These are phyloP conservation scores for Trichoderma erinaceum DNA, from an alignment of 495 filamentous ascomycete species.

Conservation along the genomic window DNA sequence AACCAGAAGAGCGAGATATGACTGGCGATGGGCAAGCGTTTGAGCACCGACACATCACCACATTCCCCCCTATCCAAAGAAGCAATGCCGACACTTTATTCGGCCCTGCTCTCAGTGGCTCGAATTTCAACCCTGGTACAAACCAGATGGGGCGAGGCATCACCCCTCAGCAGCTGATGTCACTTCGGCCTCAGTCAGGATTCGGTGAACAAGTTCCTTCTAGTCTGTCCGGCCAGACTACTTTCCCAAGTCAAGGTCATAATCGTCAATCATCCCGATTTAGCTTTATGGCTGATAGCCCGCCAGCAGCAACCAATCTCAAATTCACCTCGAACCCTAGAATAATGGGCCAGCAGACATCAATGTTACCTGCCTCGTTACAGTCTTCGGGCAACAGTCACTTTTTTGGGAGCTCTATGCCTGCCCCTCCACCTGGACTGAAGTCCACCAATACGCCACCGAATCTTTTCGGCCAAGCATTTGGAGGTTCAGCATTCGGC, in stretches of 20 bases:
- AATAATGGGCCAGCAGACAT: constrained; percentile 81
- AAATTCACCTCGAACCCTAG: constrained; percentile 80
- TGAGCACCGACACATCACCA: constrained; percentile 44
- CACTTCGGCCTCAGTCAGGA: constrained; percentile 50
- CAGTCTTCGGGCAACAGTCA: constrained; percentile 55
- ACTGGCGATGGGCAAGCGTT: constrained; percentile 47
- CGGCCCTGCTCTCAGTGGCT: constrained; percentile 46
- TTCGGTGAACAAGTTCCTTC: constrained; percentile 54
- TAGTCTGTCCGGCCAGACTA: constrained; percentile 39
- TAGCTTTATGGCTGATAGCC: constrained; percentile 73
- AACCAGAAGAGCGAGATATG: constrained; percentile 70
- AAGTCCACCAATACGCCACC: constrained; percentile 93
- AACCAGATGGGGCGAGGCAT: constrained; percentile 48
- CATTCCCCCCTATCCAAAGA: constrained; percentile 72
- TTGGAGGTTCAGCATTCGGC: constrained; percentile 55
- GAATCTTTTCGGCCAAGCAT: constrained; percentile 70
- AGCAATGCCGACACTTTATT: constrained; percentile 48
- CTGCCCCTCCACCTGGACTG: constrained; percentile 89
- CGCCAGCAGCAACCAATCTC: constrained; percentile 55
- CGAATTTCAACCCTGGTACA: constrained; percentile 46
- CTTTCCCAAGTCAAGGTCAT: constrained; percentile 71
- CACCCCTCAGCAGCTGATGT: constrained; percentile 79
- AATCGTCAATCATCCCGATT: constrained; percentile 82
- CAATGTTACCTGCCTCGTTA: constrained; percentile 74
- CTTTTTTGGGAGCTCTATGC: constrained; percentile 55